Conservation (phyloP, 2,329 filamentous ascomycete genomes). For the Neoscytalidium dimidiatum region DNA sequence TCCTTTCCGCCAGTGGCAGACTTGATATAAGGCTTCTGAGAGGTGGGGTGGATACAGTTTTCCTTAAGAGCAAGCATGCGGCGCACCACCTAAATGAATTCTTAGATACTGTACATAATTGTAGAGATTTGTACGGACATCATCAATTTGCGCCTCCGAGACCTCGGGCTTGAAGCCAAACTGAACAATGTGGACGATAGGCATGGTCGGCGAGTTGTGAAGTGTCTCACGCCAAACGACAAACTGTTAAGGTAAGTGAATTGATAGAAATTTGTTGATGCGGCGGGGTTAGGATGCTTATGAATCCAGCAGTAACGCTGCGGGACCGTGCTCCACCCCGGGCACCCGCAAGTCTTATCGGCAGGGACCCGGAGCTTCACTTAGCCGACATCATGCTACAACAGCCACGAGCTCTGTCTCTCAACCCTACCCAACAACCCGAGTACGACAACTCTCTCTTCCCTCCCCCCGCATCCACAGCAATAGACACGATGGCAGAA, state of each 20-base stretch:
- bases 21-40: constrained; percentile 62
- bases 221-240: neutral
- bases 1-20: constrained; percentile 61
- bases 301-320: neutral
- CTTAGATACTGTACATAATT: constrained; percentile 9
- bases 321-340: neutral
- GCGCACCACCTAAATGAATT: constrained; percentile 51
- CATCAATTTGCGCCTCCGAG: constrained; percentile 53
- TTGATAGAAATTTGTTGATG: neutral
- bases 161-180: constrained; percentile 63
- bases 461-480: neutral
- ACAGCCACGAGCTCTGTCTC: neutral
- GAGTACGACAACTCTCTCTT: too few species aligned
- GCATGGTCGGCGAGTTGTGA: constrained; percentile 48
- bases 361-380: neutral
- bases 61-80: constrained; percentile 60
- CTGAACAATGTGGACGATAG: constrained; percentile 68
- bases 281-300: constrained; percentile 9
- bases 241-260: neutral
- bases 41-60: constrained; percentile 61
- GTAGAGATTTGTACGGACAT: constrained; percentile 26
- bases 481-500: constrained; percentile 6
- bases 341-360: too few species aligned
- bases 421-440: neutral
- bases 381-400: neutral